These are phyloP conservation scores for Hippophae tibetana DNA, from an alignment of 306 rosid species.

Conservation along the genomic window DNA sequence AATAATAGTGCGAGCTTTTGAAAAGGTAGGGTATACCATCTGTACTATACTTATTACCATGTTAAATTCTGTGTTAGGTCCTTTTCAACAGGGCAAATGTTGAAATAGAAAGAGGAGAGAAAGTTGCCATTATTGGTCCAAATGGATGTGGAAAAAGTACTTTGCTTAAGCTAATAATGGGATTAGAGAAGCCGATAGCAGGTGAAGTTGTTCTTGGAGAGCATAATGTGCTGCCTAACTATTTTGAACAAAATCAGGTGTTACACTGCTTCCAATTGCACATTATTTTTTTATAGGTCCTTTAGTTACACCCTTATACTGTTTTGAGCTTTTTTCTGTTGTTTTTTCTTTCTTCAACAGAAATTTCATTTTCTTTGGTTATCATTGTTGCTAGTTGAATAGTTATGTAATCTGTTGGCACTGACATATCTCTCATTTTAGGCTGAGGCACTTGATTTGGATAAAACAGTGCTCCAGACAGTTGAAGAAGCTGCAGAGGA, in stretches of 20 bases:
- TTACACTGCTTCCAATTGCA: neutral
- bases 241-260: slow-evolving; percentile 99
- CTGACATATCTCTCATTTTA: slow-evolving; percentile 29
- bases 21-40: neutral
- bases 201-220: slow-evolving; percentile 90
- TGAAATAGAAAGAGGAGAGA: slow-evolving; percentile 84
- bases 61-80: slow-evolving; percentile 35
- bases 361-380: too few relatives aligned
- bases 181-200: slow-evolving; percentile 55
- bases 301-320: neutral
- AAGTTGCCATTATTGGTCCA: slow-evolving; percentile 89
- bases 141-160: slow-evolving; percentile 99
- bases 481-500: slow-evolving; percentile 95
- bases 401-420: slow-evolving; percentile 12
- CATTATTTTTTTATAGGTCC: slow-evolving; percentile 7
- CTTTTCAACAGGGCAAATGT: slow-evolving; percentile 81
- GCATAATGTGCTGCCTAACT: slow-evolving; percentile 88
- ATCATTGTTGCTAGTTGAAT: neutral
- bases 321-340: slow-evolving; percentile 8
- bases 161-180: slow-evolving; percentile 85
- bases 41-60: slow-evolving; percentile 9
- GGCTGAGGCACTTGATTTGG: slow-evolving; percentile 98
- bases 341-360: neutral
- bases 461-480: slow-evolving; percentile 83
- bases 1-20: neutral